These are phyloP conservation scores for Didymella keratinophila DNA, from an alignment of 2,329 filamentous ascomycete genomes.

Conservation along the genomic window DNA sequence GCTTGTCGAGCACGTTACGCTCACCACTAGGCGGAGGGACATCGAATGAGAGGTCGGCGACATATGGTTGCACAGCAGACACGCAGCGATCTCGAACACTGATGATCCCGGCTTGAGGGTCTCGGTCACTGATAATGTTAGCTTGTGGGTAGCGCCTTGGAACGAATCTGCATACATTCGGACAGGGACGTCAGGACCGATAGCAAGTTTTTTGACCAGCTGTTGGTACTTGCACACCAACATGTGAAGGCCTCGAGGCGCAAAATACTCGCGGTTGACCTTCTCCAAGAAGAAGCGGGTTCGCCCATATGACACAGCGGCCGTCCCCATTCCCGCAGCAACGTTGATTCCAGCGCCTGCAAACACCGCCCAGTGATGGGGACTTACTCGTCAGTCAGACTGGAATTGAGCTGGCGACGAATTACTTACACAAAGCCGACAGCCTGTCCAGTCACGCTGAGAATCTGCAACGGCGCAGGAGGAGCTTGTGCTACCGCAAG, in stretches of 20 bases:
- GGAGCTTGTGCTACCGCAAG: neutral
- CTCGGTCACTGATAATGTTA: neutral
- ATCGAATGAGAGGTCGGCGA: neutral
- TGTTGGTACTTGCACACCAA: neutral
- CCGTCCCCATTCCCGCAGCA: neutral
- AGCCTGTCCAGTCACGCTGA: neutral
- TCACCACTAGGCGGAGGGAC: neutral
- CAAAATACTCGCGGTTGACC: neutral
- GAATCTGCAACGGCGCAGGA: neutral
- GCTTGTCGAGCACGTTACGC: neutral
- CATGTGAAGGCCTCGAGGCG: neutral
- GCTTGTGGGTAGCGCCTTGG: neutral
- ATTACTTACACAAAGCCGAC: neutral
- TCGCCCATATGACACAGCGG: neutral
- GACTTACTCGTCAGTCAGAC: neutral
- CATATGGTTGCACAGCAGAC: neutral
- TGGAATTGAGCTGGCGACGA: neutral
- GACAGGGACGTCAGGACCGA: neutral
- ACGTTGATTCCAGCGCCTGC: neutral
- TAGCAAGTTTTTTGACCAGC: neutral
- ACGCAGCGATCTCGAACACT: neutral
- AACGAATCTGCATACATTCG: neutral
- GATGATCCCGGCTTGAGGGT: neutral
- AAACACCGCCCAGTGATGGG: neutral
- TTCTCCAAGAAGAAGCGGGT: neutral